Evolutionary conservation across 176 grass and related monocot genomes (phyloP), one percentile per base, ranked within the genome.

Genomic region (Bolboschoenus planiculmis): DNA sequence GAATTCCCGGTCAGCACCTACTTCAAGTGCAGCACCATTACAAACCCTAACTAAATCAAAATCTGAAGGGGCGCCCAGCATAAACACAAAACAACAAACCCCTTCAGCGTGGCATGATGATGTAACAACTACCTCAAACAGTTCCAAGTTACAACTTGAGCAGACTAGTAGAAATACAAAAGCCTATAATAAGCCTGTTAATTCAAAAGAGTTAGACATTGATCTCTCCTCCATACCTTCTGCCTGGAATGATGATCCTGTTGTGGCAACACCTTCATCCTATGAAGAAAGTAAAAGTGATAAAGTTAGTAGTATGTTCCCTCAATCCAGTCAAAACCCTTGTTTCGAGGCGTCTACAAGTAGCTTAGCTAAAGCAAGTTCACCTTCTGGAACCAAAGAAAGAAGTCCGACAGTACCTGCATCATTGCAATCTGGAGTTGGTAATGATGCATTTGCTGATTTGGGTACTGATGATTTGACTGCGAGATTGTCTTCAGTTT

Each of bases 71-170:
- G 70, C 83, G 83, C 79, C 71, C 68, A 82, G 36, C 81, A 43
- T 81, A 54, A 18, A 87, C 51, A 83, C 83, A 84, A 56, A 91
- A 86, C 89, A 86, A 82, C 62, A 64, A 30, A 34, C 37, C 18
- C 83, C 89, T 83, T 93, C 93, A 71, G 92, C 92, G 20, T 91
- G 89, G 91, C 92, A 93, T 78, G 96, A 99, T 90, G 89, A 95
- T 78, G 53, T 88, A 86, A 81, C 79, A 87, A 75, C 87, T 86
- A 51, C 78, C 74, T 26, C 51, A 68, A 90, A 85, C 90, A 73
- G 73, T 35, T 83, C 83, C 75, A 88, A 89, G 91, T 88, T 83
- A 71, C 84, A 87, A 84, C 50, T 46, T 46, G 82, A 83, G 81
- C 79, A 42, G 78, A 33, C 79, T 30, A 88, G 87, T 84, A 92